A percentile compares a stretch with the other conserved stretches of the same genome.
Conservation (phyloP, 495 filamentous ascomycete species). For the Trichocladium uniseriatum region DNA sequence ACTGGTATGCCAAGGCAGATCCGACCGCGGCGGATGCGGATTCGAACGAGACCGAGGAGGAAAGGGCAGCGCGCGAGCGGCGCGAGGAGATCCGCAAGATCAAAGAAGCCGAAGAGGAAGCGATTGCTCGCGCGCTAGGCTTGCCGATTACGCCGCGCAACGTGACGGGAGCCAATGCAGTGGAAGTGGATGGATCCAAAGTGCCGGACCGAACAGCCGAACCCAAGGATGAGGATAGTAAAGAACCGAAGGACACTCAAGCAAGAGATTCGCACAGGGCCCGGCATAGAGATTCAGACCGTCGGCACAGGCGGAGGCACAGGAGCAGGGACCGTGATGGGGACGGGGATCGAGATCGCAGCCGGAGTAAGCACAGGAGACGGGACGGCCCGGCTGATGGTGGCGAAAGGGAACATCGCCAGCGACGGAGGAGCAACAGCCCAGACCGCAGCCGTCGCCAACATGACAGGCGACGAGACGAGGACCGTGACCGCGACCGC, state of each 20-base stretch:
- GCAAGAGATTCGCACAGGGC: conserved; percentile 16
- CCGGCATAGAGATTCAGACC: conserved; percentile 25
- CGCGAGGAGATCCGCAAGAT: conserved; percentile 71
- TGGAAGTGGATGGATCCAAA: conserved; percentile 28
- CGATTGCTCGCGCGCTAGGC: conserved; percentile 70
- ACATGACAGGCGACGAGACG: conserved; percentile 8
- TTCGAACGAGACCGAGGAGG: conserved; percentile 49
- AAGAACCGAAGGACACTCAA: conserved; percentile 4
- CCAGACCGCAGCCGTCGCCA: conserved; percentile 14
- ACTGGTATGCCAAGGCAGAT: conserved; percentile 78
- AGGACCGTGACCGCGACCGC: conserved; percentile 8
- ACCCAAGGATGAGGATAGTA: background rate
- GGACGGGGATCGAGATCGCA: conserved; percentile 8
- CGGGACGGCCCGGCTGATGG: conserved; percentile 18
- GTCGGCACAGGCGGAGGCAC: conserved; percentile 29
- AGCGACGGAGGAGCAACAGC: conserved; percentile 24
- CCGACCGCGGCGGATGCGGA: conserved; percentile 32
- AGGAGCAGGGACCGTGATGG: conserved; percentile 22
- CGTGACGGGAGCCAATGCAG: conserved; percentile 41
- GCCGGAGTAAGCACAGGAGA: background rate
- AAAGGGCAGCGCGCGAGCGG: conserved; percentile 52
- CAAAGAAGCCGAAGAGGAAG: conserved; percentile 91
- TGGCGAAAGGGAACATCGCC: conserved; percentile 1
- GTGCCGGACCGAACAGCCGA: conserved; percentile 12
- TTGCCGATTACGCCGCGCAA: conserved; percentile 53